Evolutionary conservation across 306 rosid species (phyloP).

Genomic region (Geum urbanum): DNA sequence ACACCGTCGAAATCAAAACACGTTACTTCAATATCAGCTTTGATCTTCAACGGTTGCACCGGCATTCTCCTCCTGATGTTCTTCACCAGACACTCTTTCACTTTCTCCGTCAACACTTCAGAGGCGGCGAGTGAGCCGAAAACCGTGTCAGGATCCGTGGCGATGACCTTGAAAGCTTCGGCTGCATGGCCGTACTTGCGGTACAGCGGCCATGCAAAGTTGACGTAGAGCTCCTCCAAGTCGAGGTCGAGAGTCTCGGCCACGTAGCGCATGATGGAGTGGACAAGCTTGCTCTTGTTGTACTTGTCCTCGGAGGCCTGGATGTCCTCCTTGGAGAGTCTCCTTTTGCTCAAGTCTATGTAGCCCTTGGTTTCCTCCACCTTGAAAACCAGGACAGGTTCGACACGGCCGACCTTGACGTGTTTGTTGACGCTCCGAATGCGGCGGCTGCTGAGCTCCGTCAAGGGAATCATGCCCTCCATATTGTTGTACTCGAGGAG

Average conservation of each 20-base stretch:
- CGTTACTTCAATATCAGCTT: slow-evolving; percentile 89
- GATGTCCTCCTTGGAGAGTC: slow-evolving; percentile 85
- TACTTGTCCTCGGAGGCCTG: slow-evolving; percentile 83
- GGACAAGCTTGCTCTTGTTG: slow-evolving; percentile 95
- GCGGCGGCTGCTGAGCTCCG: slow-evolving; percentile 95
- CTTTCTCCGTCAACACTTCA: slow-evolving; percentile 50
- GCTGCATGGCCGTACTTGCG: slow-evolving; percentile 88
- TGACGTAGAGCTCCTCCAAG: slow-evolving; percentile 81
- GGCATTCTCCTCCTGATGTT: slow-evolving; percentile 90
- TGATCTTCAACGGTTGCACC: slow-evolving; percentile 81
- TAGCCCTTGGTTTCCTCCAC: slow-evolving; percentile 90
- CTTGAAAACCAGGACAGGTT: slow-evolving; percentile 96
- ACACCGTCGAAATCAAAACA: slow-evolving; percentile 95
- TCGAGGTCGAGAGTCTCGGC: slow-evolving; percentile 70
- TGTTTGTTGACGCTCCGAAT: slow-evolving; percentile 80
- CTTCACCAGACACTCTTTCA: slow-evolving; percentile 66
- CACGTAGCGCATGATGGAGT: slow-evolving; percentile 59
- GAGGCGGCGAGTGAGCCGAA: slow-evolving; percentile 70
- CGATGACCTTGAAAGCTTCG: slow-evolving; percentile 88
- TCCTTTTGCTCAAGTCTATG: slow-evolving; percentile 85
- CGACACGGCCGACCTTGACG: slow-evolving; percentile 84
- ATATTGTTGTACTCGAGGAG: slow-evolving; percentile 88
- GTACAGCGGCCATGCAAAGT: slow-evolving; percentile 92
- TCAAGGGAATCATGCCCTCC: slow-evolving; percentile 92
- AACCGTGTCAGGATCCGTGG: slow-evolving; percentile 80